Conservation (phyloP, 148 eudicot genomes). For the Cornus controversa region DNA sequence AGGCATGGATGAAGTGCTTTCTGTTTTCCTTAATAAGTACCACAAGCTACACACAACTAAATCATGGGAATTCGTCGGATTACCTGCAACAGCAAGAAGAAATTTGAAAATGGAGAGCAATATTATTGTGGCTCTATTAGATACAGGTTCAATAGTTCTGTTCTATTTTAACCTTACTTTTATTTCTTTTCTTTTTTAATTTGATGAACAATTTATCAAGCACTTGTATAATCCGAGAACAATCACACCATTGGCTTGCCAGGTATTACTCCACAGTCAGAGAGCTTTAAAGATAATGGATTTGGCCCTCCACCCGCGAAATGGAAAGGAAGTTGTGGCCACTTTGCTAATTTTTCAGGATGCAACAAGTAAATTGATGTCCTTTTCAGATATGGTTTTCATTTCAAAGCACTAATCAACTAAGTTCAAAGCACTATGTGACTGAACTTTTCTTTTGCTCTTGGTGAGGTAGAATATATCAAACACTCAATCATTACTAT, state of each 20-base stretch:
- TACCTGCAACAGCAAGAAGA: slow-evolving; percentile 59
- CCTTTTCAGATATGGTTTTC: no score
- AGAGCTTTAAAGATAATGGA: slow-evolving; percentile 78
- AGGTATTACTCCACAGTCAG: slow-evolving; percentile 85
- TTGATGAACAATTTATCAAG: neutral
- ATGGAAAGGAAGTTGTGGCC: slow-evolving; percentile 82
- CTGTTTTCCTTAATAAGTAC: slow-evolving; percentile 54
- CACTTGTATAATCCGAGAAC: no score
- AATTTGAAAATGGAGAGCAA: slow-evolving; percentile 51
- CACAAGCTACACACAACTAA: slow-evolving; percentile 78
- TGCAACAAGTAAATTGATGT: slow-evolving; percentile 70
- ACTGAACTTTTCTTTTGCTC: no score
- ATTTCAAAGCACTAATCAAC: slow-evolving; percentile 4
- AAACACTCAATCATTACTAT: no score
- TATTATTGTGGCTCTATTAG: slow-evolving; percentile 64
- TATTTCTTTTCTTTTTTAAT: no score
- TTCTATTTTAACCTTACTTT: no score
- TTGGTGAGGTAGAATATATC: no score
- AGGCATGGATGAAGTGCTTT: slow-evolving; percentile 77
- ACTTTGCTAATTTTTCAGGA: slow-evolving; percentile 78
- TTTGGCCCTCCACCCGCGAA: slow-evolving; percentile 77
- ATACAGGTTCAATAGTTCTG: slow-evolving; percentile 50
- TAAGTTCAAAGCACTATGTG: no score
- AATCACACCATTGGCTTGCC: neutral
- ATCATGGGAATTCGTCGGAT: slow-evolving; percentile 88